Percentiles rank a stretch among this genome's conserved stretches.
Conservation (phyloP, 1,284 basidiomycete species). For the Ganoderma lucidum region DNA sequence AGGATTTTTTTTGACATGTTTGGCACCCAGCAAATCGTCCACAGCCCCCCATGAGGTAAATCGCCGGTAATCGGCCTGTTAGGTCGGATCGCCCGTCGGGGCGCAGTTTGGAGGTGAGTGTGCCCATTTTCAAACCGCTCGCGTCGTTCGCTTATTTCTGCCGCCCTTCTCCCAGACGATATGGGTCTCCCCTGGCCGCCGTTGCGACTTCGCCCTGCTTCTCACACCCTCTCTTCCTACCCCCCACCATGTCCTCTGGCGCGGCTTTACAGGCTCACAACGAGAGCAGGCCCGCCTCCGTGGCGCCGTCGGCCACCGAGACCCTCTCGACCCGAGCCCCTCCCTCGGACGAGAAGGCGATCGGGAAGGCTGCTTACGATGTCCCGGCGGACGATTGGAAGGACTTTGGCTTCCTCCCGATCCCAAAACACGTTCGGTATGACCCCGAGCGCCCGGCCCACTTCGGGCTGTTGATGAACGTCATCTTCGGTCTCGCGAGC, state of each 20-base stretch:
- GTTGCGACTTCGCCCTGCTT: neutral
- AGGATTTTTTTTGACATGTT: neutral
- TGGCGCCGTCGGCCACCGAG: conserved; percentile 13
- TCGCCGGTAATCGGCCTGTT: neutral
- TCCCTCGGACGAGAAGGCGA: conserved; percentile 1
- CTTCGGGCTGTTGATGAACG: conserved; percentile 69
- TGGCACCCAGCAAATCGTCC: neutral
- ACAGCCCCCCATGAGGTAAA: neutral
- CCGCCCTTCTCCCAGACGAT: neutral
- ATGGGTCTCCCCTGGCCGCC: conserved; percentile 6
- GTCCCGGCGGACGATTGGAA: conserved; percentile 8
- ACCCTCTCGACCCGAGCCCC: conserved; percentile 8
- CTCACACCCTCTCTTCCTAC: neutral
- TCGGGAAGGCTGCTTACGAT: neutral
- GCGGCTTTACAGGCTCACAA: neutral
- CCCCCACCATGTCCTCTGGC: conserved; percentile 8
- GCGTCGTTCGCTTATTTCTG: conserved; percentile 15
- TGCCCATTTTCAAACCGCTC: neutral
- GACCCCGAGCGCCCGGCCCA: conserved; percentile 64
- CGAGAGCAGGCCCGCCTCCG: conserved; percentile 5
- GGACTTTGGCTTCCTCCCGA: conserved; percentile 73
- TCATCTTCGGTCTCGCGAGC: conserved; percentile 72
- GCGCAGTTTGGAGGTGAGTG: neutral
- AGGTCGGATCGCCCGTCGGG: neutral
- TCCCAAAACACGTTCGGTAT: conserved; percentile 68